Evolutionary conservation across 768 basidiomycete genomes (phyloP), one percentile per base, ranked within the genome.

Genomic region (Podaxis sp.): DNA sequence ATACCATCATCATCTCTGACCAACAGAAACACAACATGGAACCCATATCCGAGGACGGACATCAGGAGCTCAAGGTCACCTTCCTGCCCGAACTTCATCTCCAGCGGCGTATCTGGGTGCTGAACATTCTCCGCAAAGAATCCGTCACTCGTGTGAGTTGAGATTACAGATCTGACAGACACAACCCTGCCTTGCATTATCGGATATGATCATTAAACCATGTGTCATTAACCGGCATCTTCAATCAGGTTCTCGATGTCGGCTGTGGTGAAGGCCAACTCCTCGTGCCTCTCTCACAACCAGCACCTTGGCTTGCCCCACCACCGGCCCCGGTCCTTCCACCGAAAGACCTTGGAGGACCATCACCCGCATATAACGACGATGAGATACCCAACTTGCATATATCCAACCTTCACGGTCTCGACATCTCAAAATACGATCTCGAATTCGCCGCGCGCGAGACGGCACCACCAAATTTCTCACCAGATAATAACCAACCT

Each of bases 201-300:
- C 7, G 5, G 4, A 60, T 13, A 24, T 13, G 4, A 57, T 24
- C 8, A 28, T 57, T 46, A 59, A 64, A 44, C 44, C 28, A 28
- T 22, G 19, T 22, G 39, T 55, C 12, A 33, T 52, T 42, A 54
- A 24, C 15, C 9, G 8, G 26, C 28, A 4, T n/a, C 15, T 1
- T 64, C 26, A 40, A 53, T 63, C 60, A 93, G 92, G 80, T 95
- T 6, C 77, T 94, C 53, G 93, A 96, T 68, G 78, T 93, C 28
- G 93, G 93, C 3, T 96, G 93, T 67, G 93, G 93, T 44, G 87
- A 92, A 73, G 93, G 93, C 22, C 79, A 86, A 42, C 80, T 95
- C 7, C 83, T 95, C 13, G 72, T 79, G 0, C 82, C 86, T 9
- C 84, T 96, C 11, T 84, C 84, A 66, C 87, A 90, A 68, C 89